These are phyloP conservation scores for Fusarium anthophilum DNA, from an alignment of 2,329 filamentous ascomycete species.

Conservation along the genomic window DNA sequence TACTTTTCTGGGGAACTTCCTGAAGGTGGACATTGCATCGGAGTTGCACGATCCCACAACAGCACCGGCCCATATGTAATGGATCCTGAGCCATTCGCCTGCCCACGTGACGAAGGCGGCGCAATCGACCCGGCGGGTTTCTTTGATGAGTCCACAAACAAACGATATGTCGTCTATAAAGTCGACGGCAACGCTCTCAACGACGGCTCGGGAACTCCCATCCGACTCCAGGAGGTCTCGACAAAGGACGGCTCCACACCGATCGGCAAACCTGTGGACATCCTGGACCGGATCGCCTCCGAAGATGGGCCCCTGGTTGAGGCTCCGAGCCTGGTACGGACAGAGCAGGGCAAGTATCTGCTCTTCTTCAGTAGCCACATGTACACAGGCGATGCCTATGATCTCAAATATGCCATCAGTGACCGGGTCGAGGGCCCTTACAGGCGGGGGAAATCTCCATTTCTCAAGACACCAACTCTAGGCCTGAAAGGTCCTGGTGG, in stretches of 20 bases:
- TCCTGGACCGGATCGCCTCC: slow-evolving; percentile 54
- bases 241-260: slow-evolving; percentile 60
- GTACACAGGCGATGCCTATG: slow-evolving; percentile 63
- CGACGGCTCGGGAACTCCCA: slow-evolving; percentile 59
- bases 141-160: slow-evolving; percentile 60
- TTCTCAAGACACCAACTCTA: slow-evolving; percentile 51
- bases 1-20: slow-evolving; percentile 65
- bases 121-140: slow-evolving; percentile 72
- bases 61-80: slow-evolving; percentile 64
- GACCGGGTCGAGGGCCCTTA: slow-evolving; percentile 51
- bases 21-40: slow-evolving; percentile 64
- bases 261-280: slow-evolving; percentile 58
- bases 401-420: slow-evolving; percentile 68
- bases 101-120: slow-evolving; percentile 62
- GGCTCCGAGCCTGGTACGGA: slow-evolving; percentile 64
- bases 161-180: slow-evolving; percentile 71
- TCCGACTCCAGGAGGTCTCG: slow-evolving; percentile 64
- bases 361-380: slow-evolving; percentile 72
- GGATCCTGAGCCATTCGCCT: slow-evolving; percentile 58
- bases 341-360: slow-evolving; percentile 61
- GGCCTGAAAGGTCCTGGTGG: slow-evolving; percentile 54
- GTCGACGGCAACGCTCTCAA: slow-evolving; percentile 69
- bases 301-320: slow-evolving; percentile 67
- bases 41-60: slow-evolving; percentile 59
- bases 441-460: slow-evolving; percentile 41